phyloP scores from a whole-genome alignment of 2,329 filamentous ascomycete species.

The Tolypocladium inflatum region DNA sequence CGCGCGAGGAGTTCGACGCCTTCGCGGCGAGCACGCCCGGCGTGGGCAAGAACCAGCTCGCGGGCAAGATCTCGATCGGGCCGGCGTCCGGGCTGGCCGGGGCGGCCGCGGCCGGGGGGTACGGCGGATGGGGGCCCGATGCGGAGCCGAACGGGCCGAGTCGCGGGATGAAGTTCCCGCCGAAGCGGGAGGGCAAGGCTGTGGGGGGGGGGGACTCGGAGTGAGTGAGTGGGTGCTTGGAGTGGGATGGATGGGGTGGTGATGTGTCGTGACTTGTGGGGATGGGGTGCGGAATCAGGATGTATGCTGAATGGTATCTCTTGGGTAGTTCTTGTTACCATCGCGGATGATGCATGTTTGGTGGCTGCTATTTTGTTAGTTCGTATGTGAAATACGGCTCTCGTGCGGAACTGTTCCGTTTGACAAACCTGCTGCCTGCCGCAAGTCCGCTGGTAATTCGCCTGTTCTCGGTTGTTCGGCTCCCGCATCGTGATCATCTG shows the following conservation, averaged over 20 bases:
- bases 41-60: conserved; percentile 29
- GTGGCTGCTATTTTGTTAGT: background rate
- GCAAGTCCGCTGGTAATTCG: too few species aligned
- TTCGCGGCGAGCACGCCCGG: conserved; percentile 29
- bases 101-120: conserved; percentile 16
- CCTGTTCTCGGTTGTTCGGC: too few species aligned
- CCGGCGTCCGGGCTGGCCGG: conserved; percentile 19
- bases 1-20: conserved; percentile 20
- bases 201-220: background rate
- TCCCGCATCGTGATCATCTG: background rate
- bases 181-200: conserved; percentile 17
- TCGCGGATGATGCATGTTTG: background rate
- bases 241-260: background rate
- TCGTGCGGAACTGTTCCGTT: background rate
- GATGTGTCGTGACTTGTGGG: background rate
- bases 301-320: background rate
- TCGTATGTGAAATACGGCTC: background rate
- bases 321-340: background rate
- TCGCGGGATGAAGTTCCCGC: conserved; percentile 26
- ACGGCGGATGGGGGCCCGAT: conserved; percentile 24
- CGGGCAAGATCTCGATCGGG: conserved; percentile 22
- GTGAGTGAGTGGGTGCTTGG: background rate
- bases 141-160: conserved; percentile 14
- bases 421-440: too few species aligned
- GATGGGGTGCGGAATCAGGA: too few species aligned